Evolutionary conservation across 2,329 filamentous ascomycete genomes (phyloP).

Genomic region (Blastomyces parvus): DNA sequence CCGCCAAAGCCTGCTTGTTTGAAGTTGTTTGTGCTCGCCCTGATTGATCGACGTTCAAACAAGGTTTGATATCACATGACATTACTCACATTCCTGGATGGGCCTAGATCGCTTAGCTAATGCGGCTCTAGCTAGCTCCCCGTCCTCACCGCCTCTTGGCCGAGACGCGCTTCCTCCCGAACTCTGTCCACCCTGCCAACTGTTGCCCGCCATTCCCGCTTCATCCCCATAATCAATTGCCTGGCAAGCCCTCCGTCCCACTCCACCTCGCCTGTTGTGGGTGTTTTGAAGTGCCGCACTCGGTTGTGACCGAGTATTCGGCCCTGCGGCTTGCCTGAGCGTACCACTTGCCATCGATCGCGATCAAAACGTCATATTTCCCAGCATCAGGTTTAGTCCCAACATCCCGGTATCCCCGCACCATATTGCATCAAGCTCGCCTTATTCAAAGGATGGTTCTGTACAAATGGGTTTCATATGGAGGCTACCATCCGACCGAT

Average conservation of each 20-base stretch:
- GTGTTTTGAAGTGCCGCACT: neutral
- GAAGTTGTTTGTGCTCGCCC: no score
- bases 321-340: neutral
- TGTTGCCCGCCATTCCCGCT: neutral
- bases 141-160: constrained; percentile 16
- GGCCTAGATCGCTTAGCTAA: constrained; percentile 5
- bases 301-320: neutral
- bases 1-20: no score
- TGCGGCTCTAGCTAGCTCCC: constrained; percentile 8
- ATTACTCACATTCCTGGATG: neutral
- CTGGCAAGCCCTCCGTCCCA: neutral
- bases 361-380: constrained; percentile 3
- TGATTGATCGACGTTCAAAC: no score
- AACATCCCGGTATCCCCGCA: constrained; percentile 2
- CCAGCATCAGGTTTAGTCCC: neutral
- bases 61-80: no score
- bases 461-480: constrained; percentile 10
- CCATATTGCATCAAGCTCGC: neutral
- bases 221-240: constrained; percentile 1
- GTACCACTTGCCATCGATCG: neutral
- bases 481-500: constrained; percentile 4
- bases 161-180: neutral
- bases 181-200: neutral
- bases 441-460: constrained; percentile 7
- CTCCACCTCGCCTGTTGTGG: neutral